Base-by-base conservation (phyloP, 2,329 filamentous ascomycete genomes). In the Colletotrichum aenigma region DNA sequence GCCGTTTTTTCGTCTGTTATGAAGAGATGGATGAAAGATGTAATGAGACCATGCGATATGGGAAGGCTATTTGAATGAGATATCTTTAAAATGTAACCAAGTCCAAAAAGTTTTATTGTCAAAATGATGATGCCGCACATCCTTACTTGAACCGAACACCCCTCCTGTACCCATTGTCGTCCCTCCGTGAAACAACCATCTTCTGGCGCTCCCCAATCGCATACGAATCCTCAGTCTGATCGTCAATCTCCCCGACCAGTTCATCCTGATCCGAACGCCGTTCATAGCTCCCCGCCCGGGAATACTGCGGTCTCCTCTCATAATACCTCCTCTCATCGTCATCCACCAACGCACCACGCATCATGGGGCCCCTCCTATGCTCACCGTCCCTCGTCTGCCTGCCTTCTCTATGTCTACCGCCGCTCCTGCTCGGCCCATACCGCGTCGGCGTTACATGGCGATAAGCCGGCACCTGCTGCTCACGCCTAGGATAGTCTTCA, bases 41-140 rank as follows among this genome's bases (percentile, higher is more conserved):
- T 73, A 58, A 75, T 73, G 73, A 75, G 64, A 52, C 28, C 8
- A 75, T 65, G 70, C 13, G 30, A 30, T 48, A 75, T 62, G 62
- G 72, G 56, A 55, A 70, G 55, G 55, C 24, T 21, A 56, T 66
- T 7, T 73, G 65, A 60, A 75, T 62, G 21, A 65, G 60, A 36
- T 52, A 16, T 66, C 28, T 58, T 28, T 10, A 24, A 30, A n/a
- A 52, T 64, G 28, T 48, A 48, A 21, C 6, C 43, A 6, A 21
- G 43, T 21, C 21, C 12, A 18, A 6, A 58, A 10, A 58, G 15
- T 58, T 58, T 58, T 48, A 21, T 48, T n/a, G 43, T 43, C 18
- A 48, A n/a, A n/a, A 28, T 58, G 28, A 26, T 56, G 16, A 18
- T 36, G 18, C 30, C 18, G 4, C 30, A 18, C 15, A 58, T 28